Evolutionary conservation across 306 rosid genomes (phyloP).

Genomic region (Erythrophleum fordii): DNA sequence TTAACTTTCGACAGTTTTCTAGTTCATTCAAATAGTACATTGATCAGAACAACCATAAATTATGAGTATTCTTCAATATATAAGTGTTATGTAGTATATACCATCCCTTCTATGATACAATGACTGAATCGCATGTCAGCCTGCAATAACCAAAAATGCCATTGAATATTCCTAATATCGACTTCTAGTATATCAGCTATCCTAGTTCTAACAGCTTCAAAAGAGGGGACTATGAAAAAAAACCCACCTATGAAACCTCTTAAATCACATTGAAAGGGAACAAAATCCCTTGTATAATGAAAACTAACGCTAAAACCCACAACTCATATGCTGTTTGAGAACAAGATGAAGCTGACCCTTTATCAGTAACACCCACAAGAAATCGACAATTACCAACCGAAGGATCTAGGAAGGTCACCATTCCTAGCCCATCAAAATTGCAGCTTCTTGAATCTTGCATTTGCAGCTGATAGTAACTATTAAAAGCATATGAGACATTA

Average conservation of each 20-base stretch:
- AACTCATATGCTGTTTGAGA: slow-evolving; percentile 38
- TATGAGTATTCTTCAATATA: slow-evolving; percentile 37
- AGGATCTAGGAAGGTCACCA: slow-evolving; percentile 85
- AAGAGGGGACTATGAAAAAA: slow-evolving; percentile 62
- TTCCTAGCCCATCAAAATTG: slow-evolving; percentile 84
- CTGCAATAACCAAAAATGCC: slow-evolving; percentile 45
- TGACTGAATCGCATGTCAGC: slow-evolving; percentile 37
- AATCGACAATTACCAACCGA: slow-evolving; percentile 86
- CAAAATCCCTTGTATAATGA: slow-evolving; percentile 47
- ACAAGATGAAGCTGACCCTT: slow-evolving; percentile 49
- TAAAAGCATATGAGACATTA: slow-evolving; percentile 90
- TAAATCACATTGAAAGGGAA: slow-evolving; percentile 45
- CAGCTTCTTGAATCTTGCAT: slow-evolving; percentile 85
- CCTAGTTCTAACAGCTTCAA: slow-evolving; percentile 43
- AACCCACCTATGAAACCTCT: slow-evolving; percentile 56
- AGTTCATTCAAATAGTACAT: slow-evolving; percentile 24
- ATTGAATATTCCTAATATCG: slow-evolving; percentile 43
- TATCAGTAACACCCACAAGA: slow-evolving; percentile 79
- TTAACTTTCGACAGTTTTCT: no score
- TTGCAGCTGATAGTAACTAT: slow-evolving; percentile 91
- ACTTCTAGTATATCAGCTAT: slow-evolving; percentile 39
- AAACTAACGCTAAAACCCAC: slow-evolving; percentile 46
- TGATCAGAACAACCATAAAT: slow-evolving; percentile 19
- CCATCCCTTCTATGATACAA: slow-evolving; percentile 42
- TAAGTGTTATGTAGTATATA: slow-evolving; percentile 32